Base-by-base conservation (phyloP, 2,329 filamentous ascomycete genomes). In the Nemania abortiva region DNA sequence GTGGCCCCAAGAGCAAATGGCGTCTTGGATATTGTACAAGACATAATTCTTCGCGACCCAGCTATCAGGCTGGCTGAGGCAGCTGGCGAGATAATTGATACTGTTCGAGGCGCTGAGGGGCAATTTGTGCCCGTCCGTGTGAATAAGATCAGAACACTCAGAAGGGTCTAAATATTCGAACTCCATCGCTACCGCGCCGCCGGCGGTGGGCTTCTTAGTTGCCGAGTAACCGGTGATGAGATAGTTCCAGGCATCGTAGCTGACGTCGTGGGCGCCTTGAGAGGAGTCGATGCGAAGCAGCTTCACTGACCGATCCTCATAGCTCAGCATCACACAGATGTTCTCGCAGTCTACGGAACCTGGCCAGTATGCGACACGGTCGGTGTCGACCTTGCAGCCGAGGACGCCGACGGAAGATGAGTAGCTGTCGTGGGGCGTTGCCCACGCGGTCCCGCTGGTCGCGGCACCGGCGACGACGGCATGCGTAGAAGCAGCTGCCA, bases 331-430 rank as follows among this genome's bases (percentile, higher is more conserved):
- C 75, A 89, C 81, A 79, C 88, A 90, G 72, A 89, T 81, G 75
- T 87, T 82, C 79, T 85, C 79, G 82, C 88, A 90, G 80, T 82
- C 81, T 53, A 86, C 80, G 4, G 79, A 74, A 27, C 74, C 75
- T 6, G 88, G 88, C 86, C 86, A 90, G 84, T 90, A 90, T 70
- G 88, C 88, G 37, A 89, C 83, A 52, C 87, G 87, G 82, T 90
- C 85, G 71, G 84, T 87, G 80, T 90, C 78, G 78, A 90, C 84
- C 79, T 88, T 87, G 84, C 88, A 90, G 60, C 88, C 88, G 5
- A 88, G 80, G 1, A 89, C 87, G 55, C 88, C 88, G 67, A 89
- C 79, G 7, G 86, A 88, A 22, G 85, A 88, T 3, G 85, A 87
- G 80, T 84, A 90, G 72, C 81, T 78, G 73, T 84, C 85, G 75